Evolutionary conservation across 139 green algal species (phyloP).

Genomic region (Desmodesmus armatus): DNA sequence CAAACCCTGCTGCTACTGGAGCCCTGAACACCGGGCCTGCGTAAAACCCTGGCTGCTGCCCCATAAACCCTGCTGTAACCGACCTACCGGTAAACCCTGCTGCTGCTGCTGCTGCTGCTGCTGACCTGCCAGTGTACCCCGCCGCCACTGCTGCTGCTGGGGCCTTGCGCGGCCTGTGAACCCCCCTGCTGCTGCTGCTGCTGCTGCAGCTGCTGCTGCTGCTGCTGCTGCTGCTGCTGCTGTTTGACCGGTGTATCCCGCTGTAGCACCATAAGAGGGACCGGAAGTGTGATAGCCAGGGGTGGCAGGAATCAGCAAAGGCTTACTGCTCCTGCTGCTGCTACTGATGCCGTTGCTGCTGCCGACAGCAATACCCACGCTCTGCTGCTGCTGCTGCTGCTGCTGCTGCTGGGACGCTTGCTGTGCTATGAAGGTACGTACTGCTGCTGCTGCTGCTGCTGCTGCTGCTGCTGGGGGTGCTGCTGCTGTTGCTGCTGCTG

Average conservation of each 20-base stretch:
- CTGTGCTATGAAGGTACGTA: neutral
- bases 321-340: neutral
- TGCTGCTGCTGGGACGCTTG: neutral
- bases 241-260: neutral
- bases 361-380: no score
- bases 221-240: neutral
- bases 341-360: no score
- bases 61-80: no score
- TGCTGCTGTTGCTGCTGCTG: slow-evolving; percentile 24
- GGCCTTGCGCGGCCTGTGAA: neutral
- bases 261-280: slow-evolving; percentile 20
- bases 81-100: neutral
- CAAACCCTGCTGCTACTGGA: no score
- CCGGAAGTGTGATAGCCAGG: neutral
- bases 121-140: neutral
- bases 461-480: slow-evolving; percentile 19
- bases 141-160: neutral
- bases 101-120: neutral
- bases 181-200: no score
- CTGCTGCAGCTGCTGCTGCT: neutral
- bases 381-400: slow-evolving; percentile 24
- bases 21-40: no score
- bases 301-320: slow-evolving; percentile 5
- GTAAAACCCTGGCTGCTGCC: no score
- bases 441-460: neutral